These are phyloP conservation scores for Lichina pygmaea DNA, from an alignment of 495 filamentous ascomycete genomes.

Conservation along the genomic window DNA sequence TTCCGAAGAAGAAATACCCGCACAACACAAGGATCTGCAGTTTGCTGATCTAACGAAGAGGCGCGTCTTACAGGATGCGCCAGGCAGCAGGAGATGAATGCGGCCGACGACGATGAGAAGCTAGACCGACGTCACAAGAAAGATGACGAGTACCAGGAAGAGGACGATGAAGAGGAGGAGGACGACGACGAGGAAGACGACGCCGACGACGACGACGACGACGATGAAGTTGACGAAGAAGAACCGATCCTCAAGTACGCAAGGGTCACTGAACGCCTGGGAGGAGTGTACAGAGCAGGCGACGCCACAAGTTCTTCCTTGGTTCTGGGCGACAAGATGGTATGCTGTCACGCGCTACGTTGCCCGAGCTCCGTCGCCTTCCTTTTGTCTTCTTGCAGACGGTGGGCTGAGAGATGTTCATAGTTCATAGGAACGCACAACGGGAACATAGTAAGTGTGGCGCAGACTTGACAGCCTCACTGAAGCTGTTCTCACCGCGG, in stretches of 20 bases:
- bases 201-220: constrained; percentile 10
- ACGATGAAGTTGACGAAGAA: constrained; percentile 79
- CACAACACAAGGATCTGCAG: no score
- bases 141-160: no score
- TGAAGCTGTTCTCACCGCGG: background rate
- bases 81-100: no score
- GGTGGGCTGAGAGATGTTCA: constrained; percentile 3
- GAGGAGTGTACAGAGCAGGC: constrained; percentile 67
- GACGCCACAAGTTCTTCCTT: constrained; percentile 80
- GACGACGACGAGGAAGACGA: constrained; percentile 14
- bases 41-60: no score
- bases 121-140: no score
- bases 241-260: constrained; percentile 87
- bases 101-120: no score
- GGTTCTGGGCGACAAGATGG: constrained; percentile 90
- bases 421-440: constrained; percentile 89
- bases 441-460: constrained; percentile 66
- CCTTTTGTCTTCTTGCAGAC: background rate
- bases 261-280: constrained; percentile 52
- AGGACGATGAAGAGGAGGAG: constrained; percentile 12
- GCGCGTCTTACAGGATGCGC: no score
- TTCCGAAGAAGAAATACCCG: no score
- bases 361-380: background rate
- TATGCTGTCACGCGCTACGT: constrained; percentile 13
- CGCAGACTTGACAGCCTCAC: constrained; percentile 5